phyloP scores from a whole-genome alignment of 768 basidiomycete species.

The Solioccasus polychromus region DNA sequence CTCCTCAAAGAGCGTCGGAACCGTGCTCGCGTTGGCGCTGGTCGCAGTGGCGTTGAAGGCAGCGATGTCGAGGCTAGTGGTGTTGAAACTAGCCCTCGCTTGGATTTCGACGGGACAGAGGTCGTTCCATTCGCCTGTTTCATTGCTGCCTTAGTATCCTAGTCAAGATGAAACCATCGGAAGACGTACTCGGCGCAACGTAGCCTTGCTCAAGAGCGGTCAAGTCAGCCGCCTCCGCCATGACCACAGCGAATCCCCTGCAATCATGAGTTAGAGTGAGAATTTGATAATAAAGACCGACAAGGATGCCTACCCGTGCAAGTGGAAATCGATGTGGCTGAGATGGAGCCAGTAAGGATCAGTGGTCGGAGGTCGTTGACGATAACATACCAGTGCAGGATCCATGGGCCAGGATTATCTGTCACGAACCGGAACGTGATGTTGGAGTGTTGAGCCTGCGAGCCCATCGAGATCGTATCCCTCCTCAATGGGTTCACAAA shows the following conservation, averaged over 20 bases:
- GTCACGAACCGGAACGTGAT: conserved; percentile 56
- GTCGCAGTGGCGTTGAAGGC: conserved; percentile 5
- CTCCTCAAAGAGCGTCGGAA: too few relatives aligned
- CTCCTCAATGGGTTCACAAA: conserved; percentile 36
- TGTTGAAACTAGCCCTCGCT: conserved; percentile 15
- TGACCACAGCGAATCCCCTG: conserved; percentile 18
- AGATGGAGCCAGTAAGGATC: not conserved
- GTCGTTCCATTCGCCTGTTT: conserved; percentile 17
- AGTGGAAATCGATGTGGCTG: conserved; percentile 23
- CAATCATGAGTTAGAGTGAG: not conserved
- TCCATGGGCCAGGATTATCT: conserved; percentile 63
- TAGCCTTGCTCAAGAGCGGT: conserved; percentile 1
- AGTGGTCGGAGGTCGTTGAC: not conserved
- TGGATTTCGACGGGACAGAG: conserved; percentile 20
- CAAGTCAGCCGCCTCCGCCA: conserved; percentile 5
- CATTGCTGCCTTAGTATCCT: too few relatives aligned
- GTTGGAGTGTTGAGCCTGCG: conserved; percentile 36
- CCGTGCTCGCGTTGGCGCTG: not conserved
- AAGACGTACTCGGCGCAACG: conserved; percentile 9
- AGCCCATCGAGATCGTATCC: conserved; percentile 26
- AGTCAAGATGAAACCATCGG: too few relatives aligned
- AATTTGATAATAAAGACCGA: not conserved
- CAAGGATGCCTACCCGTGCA: conserved; percentile 11
- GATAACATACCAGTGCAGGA: conserved; percentile 37
- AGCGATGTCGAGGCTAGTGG: conserved; percentile 18